phyloP scores from a whole-genome alignment of 2,329 filamentous ascomycete species.

The Aciculosporium take region DNA sequence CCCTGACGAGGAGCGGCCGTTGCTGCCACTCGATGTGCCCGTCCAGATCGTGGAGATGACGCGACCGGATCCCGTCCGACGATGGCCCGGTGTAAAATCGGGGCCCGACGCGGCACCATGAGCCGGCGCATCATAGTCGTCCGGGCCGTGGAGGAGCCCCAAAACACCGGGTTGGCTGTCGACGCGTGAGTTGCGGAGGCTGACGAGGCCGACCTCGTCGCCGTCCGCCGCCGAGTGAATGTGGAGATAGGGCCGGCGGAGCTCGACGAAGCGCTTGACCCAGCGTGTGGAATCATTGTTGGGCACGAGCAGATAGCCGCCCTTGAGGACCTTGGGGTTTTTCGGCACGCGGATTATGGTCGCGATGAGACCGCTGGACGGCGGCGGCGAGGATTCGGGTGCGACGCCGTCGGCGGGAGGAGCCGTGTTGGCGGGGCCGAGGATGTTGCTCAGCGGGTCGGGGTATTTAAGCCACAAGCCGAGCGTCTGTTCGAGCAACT shows the following conservation, averaged over 20 bases:
- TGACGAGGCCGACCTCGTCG: conserved; percentile 81
- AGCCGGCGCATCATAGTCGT: conserved; percentile 22
- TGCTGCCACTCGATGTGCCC: conserved; percentile 23
- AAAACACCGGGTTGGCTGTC: conserved; percentile 85
- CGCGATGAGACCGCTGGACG: conserved; percentile 53
- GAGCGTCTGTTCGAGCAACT: conserved; percentile 41
- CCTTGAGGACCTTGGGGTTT: conserved; percentile 68
- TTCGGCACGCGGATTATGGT: conserved; percentile 67
- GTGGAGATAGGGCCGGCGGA: conserved; percentile 82
- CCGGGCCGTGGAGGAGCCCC: conserved; percentile 48
- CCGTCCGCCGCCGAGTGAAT: conserved; percentile 74
- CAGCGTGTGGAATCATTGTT: conserved; percentile 71
- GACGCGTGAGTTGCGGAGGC: conserved; percentile 76
- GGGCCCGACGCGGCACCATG: conserved; percentile 16
- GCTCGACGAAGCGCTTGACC: conserved; percentile 85
- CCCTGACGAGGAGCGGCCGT: conserved; percentile 13
- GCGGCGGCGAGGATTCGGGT: conserved; percentile 32
- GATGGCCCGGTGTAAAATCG: conserved; percentile 31
- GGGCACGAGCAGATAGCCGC: conserved; percentile 75
- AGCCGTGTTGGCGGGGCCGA: conserved; percentile 48
- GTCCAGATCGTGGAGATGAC: conserved; percentile 43
- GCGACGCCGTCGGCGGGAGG: conserved; percentile 51
- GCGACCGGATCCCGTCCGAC: conserved; percentile 35
- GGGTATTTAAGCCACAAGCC: conserved; percentile 51
- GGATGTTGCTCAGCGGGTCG: conserved; percentile 39